phyloP scores from a whole-genome alignment of 371 early-diverging fungal species.

The Mycotypha africana region DNA sequence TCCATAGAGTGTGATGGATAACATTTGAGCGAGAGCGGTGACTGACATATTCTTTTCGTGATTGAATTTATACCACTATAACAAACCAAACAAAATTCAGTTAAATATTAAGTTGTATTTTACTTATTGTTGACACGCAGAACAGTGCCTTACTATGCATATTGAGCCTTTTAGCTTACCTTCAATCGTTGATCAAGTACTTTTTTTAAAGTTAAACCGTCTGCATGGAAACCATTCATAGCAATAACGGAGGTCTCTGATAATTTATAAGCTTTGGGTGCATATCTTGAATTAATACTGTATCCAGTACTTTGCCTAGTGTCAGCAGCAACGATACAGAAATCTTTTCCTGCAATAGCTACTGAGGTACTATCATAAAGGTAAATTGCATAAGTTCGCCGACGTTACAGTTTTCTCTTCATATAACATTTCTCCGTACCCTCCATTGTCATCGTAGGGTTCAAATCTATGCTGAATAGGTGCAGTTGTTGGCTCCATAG shows the following conservation, averaged over 20 bases:
- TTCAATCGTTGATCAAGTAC: conserved; percentile 83
- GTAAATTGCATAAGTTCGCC: neutral
- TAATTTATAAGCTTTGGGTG: conserved; percentile 91
- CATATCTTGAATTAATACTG: conserved; percentile 92
- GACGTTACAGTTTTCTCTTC: neutral
- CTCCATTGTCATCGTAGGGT: conserved; percentile 79
- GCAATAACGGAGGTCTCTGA: conserved; percentile 87
- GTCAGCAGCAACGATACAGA: conserved; percentile 94
- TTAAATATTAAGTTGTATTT: too few species aligned
- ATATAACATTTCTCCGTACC: conserved; percentile 43
- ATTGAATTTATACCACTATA: conserved; percentile 89
- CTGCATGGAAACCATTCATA: conserved; percentile 94
- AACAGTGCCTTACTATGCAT: too few species aligned
- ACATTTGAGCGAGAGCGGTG: conserved; percentile 90
- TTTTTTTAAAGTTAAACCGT: conserved; percentile 84
- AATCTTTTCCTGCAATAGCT: conserved; percentile 95
- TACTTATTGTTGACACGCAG: too few species aligned
- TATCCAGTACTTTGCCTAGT: conserved; percentile 97
- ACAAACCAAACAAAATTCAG: too few species aligned
- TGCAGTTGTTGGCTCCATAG: conserved; percentile 28
- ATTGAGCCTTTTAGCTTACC: too few species aligned
- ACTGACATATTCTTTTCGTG: conserved; percentile 90
- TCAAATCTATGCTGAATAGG: conserved; percentile 66
- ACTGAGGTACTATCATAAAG: conserved; percentile 72
- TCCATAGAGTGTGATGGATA: conserved; percentile 90